phyloP scores from a whole-genome alignment of 177 flowering plant genomes.

The Vitis hybrid region DNA sequence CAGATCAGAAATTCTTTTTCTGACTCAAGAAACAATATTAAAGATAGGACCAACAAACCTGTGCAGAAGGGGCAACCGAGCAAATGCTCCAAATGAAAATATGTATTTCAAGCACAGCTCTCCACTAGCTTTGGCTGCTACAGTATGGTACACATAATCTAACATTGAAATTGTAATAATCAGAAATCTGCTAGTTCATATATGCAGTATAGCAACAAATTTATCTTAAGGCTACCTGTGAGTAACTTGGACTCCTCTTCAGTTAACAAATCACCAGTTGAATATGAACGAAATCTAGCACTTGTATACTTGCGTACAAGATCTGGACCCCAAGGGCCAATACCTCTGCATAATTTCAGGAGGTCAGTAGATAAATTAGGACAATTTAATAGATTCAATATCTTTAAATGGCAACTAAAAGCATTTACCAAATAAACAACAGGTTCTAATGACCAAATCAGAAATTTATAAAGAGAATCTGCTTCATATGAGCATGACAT shows the following conservation, averaged over 20 bases:
- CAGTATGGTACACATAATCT: constrained; percentile 90
- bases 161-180: constrained; percentile 19
- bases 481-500: too few relatives aligned
- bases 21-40: not conserved
- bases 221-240: constrained; percentile 49
- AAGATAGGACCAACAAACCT: constrained; percentile 42
- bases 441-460: too few relatives aligned
- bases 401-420: too few relatives aligned
- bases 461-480: too few relatives aligned
- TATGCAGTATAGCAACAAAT: not conserved
- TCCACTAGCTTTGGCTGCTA: constrained; percentile 96
- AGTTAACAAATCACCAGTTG: constrained; percentile 52
- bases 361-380: not conserved
- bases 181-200: not conserved
- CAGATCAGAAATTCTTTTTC: not conserved
- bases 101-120: constrained; percentile 91
- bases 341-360: constrained; percentile 59
- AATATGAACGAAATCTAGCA: constrained; percentile 64
- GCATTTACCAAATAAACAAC: too few relatives aligned
- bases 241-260: constrained; percentile 72
- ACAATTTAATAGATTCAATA: not conserved
- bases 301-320: constrained; percentile 70
- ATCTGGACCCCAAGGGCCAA: constrained; percentile 96
- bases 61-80: constrained; percentile 77
- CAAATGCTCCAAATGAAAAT: constrained; percentile 94